Base-by-base conservation (phyloP, 768 basidiomycete species). In the Rhizopogon rudus region DNA sequence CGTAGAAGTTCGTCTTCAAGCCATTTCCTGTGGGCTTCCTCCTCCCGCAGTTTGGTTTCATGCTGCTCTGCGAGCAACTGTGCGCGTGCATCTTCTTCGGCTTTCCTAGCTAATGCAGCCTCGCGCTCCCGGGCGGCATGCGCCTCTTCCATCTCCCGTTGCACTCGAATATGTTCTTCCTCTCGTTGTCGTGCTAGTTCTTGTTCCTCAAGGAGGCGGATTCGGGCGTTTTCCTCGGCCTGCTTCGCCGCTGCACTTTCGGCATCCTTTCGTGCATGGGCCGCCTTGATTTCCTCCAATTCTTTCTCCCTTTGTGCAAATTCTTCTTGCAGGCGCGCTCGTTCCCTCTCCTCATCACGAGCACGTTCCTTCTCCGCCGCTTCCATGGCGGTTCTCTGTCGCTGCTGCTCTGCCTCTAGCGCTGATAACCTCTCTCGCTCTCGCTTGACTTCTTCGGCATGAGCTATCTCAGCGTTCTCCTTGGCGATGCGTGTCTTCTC, bases 381-480 rank as follows among this genome's bases (percentile, higher is more conserved):
- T 31, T 65, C 60, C 42, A 55, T 59, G 25, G 45, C 44, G 40
- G 64, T 65, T 2, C 57, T 57, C 45, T 67, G 65, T 40, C 61
- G 64, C 42, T 71, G 51, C 40, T 70, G 61, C 41, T 72, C 64
- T 33, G 59, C 61, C 29, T 67, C 66, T 56, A 69, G 57, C 14
- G 67, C 67, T 25, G 62, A 63, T 22, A 69, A 66, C 35, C 62
- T 68, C 52, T 69, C 69, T 35, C 48, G 69, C 42, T 71, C 69
- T 12, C 25, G 6, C 44, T 28, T 62, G 43, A 71, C 51, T 50
- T 66, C 64, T 25, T 63, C 66, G 5, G 54, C 59, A 13, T 72
- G 69, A 25, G 70, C 63, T 1, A 52, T 54, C 16, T 65, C 63
- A 0, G 53, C 53, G 2, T 25, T 63, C 52, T 63, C 60, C 49